A percentile compares a stretch with the other conserved stretches of the same genome.
phyloP scores from a whole-genome alignment of 2,329 filamentous ascomycete genomes.

The Aureobasidium sp. region DNA sequence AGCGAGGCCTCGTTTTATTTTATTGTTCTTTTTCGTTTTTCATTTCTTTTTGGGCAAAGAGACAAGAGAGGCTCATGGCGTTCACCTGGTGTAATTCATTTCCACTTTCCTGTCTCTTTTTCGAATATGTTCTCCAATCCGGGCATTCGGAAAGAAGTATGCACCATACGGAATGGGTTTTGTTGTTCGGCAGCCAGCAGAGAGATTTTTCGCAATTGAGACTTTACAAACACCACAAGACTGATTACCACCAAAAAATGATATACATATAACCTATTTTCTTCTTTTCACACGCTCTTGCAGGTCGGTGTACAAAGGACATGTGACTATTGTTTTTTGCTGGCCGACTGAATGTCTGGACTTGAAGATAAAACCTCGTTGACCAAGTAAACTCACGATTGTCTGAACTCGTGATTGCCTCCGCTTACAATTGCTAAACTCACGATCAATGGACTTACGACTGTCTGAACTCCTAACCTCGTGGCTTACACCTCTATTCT shows the following conservation, averaged over 20 bases:
- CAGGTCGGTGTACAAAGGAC: no score
- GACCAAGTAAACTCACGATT: no score
- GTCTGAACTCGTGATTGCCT: no score
- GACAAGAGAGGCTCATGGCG: neutral
- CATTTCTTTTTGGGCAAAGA: neutral
- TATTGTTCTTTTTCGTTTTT: neutral
- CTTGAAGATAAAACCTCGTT: no score
- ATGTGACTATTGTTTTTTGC: no score
- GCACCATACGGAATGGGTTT: neutral
- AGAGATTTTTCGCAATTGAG: neutral
- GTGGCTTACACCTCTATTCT: no score
- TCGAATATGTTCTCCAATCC: neutral
- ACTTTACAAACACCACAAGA: neutral
- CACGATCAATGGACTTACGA: no score
- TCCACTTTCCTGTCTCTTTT: neutral
- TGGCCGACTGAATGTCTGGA: no score
- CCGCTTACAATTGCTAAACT: no score
- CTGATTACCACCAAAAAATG: neutral
- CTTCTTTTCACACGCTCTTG: neutral
- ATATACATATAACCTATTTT: neutral
- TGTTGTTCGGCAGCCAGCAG: neutral
- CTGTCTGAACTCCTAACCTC: no score
- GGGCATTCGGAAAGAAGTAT: neutral
- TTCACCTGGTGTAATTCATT: neutral
- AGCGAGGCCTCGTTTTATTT: neutral